Evolutionary conservation across 768 basidiomycete genomes (phyloP), one percentile per base, ranked within the genome.

Genomic region (Daedaleopsis sinensis): DNA sequence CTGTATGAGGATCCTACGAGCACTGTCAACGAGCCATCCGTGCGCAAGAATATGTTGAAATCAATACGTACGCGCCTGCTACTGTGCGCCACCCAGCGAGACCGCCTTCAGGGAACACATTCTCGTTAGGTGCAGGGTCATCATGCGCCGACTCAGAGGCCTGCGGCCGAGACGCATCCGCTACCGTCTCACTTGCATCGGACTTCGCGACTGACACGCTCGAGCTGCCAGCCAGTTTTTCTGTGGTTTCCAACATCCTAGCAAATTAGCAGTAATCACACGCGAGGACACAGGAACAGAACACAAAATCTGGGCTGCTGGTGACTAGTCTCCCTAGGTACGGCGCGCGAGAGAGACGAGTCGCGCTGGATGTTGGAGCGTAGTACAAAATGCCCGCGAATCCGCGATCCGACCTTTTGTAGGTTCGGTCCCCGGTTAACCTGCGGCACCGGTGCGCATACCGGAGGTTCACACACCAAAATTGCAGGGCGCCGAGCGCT

Each of bases 1-100:
- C 61, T 70, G 64, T 5, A 65, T 36, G 60, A 68, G 53, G 59
- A 70, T 72, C 0, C 71, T 72, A 21, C 19, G 24, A 23, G 27
- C 16, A 24, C 47, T 32, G 48, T 53, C 52, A 49, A 23, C 50
- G 18, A 18, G 11, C 16, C 51, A 16, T 57, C 27, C 48, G 1
- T 63, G 35, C 19, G 64, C 35, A 38, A 54, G n/a, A 5, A 23
- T 7, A 32, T 32, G 7, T 32, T 32, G 27, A 52, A 15, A 36
- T 47, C 46, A 37, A 55, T 23, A 65, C 68, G 23, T 43, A 63
- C 63, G 55, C 61, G 24, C 69, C 69, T 21, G 59, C 23, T 0
- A 71, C 61, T 1, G 65, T 64, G 4, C 43, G 15, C 69, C 69
- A 72, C 13, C 56, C 71, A 46, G 54, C 43, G 53, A 61, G 47